phyloP scores from a whole-genome alignment of 2,329 filamentous ascomycete genomes.

The Verticillium nonalfalfae region DNA sequence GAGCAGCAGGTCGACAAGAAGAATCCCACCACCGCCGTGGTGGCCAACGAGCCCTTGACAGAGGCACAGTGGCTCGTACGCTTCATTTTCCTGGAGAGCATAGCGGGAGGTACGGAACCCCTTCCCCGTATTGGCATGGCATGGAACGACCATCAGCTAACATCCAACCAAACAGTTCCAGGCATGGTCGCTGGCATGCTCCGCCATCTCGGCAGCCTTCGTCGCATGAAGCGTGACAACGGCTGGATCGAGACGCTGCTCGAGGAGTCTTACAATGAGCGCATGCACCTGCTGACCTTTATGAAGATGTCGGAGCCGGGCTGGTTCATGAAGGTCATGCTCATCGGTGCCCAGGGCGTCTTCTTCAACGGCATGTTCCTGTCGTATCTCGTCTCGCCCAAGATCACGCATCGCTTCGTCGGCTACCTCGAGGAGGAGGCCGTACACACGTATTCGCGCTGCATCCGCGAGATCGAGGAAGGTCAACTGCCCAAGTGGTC shows the following conservation, averaged over 20 bases:
- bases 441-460: constrained; percentile 88
- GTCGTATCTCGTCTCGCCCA: constrained; percentile 78
- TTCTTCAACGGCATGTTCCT: constrained; percentile 96
- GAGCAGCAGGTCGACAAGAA: constrained; percentile 61
- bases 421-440: constrained; percentile 97
- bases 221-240: constrained; percentile 85
- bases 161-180: constrained; percentile 52
- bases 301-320: constrained; percentile 76
- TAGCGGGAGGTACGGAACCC: constrained; percentile 54
- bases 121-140: no score
- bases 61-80: constrained; percentile 86
- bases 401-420: constrained; percentile 89
- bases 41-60: constrained; percentile 57
- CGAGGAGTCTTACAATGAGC: constrained; percentile 86
- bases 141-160: not conserved
- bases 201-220: constrained; percentile 76
- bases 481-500: constrained; percentile 82
- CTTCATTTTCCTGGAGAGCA: constrained; percentile 89
- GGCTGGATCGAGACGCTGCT: constrained; percentile 94
- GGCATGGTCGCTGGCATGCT: constrained; percentile 97
- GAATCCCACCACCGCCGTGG: constrained; percentile 48
- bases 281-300: constrained; percentile 86
- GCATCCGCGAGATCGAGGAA: constrained; percentile 78
- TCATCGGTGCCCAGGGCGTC: constrained; percentile 87
- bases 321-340: constrained; percentile 84